These are phyloP conservation scores for Gracilaria gracilis DNA, from an alignment of 23 red algal genomes.

Conservation along the genomic window DNA sequence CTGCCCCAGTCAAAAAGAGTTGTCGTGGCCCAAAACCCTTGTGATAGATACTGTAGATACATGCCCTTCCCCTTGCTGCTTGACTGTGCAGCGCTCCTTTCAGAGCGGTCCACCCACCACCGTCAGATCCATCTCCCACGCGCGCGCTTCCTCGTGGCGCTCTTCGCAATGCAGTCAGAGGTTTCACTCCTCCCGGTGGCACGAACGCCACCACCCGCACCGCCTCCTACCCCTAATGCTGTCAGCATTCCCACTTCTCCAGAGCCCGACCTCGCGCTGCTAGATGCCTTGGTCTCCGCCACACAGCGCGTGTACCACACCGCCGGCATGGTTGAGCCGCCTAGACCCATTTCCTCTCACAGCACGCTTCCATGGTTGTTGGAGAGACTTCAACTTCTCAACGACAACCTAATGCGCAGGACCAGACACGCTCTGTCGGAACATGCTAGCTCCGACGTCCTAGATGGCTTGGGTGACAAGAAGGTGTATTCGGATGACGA, in stretches of 20 bases:
- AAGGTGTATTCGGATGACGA: constrained; percentile 34
- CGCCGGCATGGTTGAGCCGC: constrained; percentile 16
- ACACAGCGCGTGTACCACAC: constrained; percentile 20
- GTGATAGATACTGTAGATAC: not conserved
- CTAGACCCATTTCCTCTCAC: constrained; percentile 5
- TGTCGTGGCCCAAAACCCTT: not conserved
- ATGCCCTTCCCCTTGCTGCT: not conserved
- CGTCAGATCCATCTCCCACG: constrained; percentile 23
- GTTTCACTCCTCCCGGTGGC: not conserved
- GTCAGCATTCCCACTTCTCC: constrained; percentile 18
- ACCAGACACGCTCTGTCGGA: constrained; percentile 1
- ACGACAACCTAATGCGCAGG: constrained; percentile 18
- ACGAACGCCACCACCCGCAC: constrained; percentile 9
- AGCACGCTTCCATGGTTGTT: constrained; percentile 26
- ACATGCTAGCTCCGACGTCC: constrained; percentile 8
- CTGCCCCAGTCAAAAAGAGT: not conserved
- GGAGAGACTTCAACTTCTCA: constrained; percentile 19
- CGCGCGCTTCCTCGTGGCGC: not conserved
- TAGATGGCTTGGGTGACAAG: constrained; percentile 16
- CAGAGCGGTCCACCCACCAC: not conserved
- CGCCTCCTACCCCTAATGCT: constrained; percentile 27
- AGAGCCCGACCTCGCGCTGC: constrained; percentile 19
- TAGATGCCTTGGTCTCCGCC: constrained; percentile 3
- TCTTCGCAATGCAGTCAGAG: constrained; percentile 18
- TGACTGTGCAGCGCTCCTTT: not conserved